These are phyloP conservation scores for Annulohypoxylon bovei DNA, from an alignment of 495 filamentous ascomycete genomes.

Conservation along the genomic window DNA sequence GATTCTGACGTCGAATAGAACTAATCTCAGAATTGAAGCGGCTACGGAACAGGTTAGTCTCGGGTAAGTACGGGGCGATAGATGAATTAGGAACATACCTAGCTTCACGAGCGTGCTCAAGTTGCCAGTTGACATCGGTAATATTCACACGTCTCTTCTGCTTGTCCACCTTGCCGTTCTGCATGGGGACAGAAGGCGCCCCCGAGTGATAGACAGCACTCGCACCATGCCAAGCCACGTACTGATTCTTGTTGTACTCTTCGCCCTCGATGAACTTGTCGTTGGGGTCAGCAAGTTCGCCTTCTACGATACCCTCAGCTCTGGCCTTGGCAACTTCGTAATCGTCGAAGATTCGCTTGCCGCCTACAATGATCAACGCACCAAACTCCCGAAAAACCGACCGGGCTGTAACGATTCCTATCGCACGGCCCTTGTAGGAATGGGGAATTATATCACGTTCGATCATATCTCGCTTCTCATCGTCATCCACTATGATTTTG, in stretches of 20 bases:
- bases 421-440: slow-evolving; percentile 97
- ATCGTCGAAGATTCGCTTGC: slow-evolving; percentile 85
- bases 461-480: slow-evolving; percentile 92
- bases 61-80: neutral
- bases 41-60: slow-evolving; percentile 55
- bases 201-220: slow-evolving; percentile 93
- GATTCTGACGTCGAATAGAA: slow-evolving; percentile 69
- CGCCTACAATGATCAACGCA: slow-evolving; percentile 90
- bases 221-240: slow-evolving; percentile 97
- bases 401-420: slow-evolving; percentile 94
- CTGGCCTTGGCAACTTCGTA: slow-evolving; percentile 83
- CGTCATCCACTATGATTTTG: slow-evolving; percentile 94
- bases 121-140: slow-evolving; percentile 98
- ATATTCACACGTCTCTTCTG: slow-evolving; percentile 88
- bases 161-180: slow-evolving; percentile 73
- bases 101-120: slow-evolving; percentile 90
- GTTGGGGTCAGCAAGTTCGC: slow-evolving; percentile 87
- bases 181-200: slow-evolving; percentile 77
- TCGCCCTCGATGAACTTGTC: slow-evolving; percentile 79
- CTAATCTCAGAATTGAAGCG: slow-evolving; percentile 80
- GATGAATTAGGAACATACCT: slow-evolving; percentile 65
- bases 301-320: slow-evolving; percentile 84
- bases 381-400: slow-evolving; percentile 98
- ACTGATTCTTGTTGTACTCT: slow-evolving; percentile 91
- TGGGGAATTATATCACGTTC: slow-evolving; percentile 94